These are phyloP conservation scores for Candida namnaoensis DNA, from an alignment of 805 yeast genomes.

Conservation along the genomic window DNA sequence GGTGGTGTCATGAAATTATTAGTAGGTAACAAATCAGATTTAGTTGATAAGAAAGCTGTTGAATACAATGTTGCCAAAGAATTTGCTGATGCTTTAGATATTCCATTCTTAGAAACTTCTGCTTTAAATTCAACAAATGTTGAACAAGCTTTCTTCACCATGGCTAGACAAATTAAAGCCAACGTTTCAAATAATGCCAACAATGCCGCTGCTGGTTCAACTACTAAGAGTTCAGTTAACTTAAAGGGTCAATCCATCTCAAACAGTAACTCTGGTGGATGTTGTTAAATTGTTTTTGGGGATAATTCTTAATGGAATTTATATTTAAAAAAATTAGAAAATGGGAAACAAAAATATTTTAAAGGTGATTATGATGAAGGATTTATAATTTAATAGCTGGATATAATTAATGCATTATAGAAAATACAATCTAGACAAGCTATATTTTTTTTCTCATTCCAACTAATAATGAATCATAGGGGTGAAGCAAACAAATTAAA, in stretches of 20 bases:
- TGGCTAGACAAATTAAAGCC: slow-evolving; percentile 98
- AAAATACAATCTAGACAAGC: no score
- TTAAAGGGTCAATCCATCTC: slow-evolving; percentile 60
- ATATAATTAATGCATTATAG: no score
- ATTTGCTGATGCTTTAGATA: slow-evolving; percentile 90
- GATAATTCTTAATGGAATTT: not conserved
- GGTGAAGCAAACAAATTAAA: no score
- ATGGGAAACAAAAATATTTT: no score
- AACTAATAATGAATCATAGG: no score
- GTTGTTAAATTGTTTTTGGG: slow-evolving; percentile 28
- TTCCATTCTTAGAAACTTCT: slow-evolving; percentile 93
- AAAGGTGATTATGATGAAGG: no score
- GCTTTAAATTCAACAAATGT: slow-evolving; percentile 94
- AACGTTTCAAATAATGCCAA: slow-evolving; percentile 65
- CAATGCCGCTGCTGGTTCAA: slow-evolving; percentile 18
- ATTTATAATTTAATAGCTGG: no score
- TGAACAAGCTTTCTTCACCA: slow-evolving; percentile 96
- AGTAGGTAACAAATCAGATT: slow-evolving; percentile 95
- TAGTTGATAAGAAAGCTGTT: slow-evolving; percentile 88
- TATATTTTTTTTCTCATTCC: no score
- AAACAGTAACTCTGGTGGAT: slow-evolving; percentile 31
- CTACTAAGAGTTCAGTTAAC: slow-evolving; percentile 59
- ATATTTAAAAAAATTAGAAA: not conserved
- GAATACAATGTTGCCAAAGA: slow-evolving; percentile 95
- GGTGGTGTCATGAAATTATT: slow-evolving; percentile 93